Conservation (phyloP, 176 grass and related monocot species). For the Echinochloa phyllopogon region DNA sequence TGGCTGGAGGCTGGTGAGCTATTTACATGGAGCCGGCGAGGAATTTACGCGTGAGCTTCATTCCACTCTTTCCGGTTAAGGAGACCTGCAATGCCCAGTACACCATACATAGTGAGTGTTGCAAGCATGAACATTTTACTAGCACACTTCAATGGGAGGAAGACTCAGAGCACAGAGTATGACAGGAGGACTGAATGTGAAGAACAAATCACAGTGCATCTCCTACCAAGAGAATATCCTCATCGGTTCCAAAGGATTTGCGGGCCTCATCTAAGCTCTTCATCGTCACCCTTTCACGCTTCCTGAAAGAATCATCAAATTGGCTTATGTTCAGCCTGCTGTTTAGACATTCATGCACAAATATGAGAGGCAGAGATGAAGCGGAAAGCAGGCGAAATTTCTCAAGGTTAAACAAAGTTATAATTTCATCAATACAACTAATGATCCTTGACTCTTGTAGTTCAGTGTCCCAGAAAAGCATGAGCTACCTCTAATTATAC, state of each 20-base stretch:
- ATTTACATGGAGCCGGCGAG: conserved; percentile 49
- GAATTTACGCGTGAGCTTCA: conserved; percentile 50
- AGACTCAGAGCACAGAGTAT: not conserved
- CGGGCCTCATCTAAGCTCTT: conserved; percentile 87
- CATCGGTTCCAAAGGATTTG: conserved; percentile 93
- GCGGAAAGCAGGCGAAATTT: not conserved
- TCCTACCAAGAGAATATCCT: conserved; percentile 95
- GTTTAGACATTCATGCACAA: not conserved
- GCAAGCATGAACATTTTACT: not conserved
- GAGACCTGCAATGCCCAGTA: conserved; percentile 57
- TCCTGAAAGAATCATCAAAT: conserved; percentile 52
- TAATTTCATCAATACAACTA: not conserved
- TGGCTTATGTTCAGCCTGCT: not conserved
- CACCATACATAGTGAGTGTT: not conserved
- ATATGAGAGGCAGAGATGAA: not conserved
- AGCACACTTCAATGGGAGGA: not conserved
- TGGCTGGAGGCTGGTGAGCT: conserved; percentile 9
- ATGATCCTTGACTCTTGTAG: not conserved
- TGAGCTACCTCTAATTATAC: not conserved
- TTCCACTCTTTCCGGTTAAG: conserved; percentile 59
- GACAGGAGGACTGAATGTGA: not conserved
- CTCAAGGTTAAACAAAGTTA: not conserved
- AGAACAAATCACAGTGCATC: not conserved
- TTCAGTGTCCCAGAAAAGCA: not conserved
- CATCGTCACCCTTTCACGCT: conserved; percentile 77